These are phyloP conservation scores for Hypocrella siamensis DNA, from an alignment of 2,329 filamentous ascomycete species.

Conservation along the genomic window DNA sequence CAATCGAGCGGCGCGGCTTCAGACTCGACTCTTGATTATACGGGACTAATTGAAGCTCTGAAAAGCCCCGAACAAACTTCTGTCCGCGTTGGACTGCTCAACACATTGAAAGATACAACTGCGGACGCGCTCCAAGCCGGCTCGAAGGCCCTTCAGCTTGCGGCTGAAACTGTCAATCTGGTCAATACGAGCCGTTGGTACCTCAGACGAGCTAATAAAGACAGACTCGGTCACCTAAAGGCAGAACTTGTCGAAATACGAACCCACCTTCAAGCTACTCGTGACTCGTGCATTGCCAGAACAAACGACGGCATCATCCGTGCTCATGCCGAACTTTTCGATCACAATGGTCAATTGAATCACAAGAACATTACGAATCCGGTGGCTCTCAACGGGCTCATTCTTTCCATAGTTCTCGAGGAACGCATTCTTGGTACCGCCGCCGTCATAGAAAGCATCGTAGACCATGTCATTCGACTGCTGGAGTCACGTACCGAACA, in stretches of 20 bases:
- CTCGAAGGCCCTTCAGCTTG: conserved; percentile 10
- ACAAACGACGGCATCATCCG: conserved; percentile 24
- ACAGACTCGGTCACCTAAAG: conserved; percentile 8
- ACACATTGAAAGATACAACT: conserved; percentile 15
- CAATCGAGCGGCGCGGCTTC: conserved; percentile 10
- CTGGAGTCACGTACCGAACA: conserved; percentile 17
- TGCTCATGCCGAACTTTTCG: conserved; percentile 23
- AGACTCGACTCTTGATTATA: conserved; percentile 5
- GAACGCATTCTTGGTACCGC: conserved; percentile 20
- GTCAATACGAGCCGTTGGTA: conserved; percentile 17
- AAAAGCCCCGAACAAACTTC: conserved; percentile 18
- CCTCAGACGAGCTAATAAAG: conserved; percentile 6
- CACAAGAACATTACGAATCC: conserved; percentile 8
- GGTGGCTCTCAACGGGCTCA: conserved; percentile 20
- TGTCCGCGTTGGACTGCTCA: conserved; percentile 15
- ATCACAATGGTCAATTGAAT: conserved; percentile 21
- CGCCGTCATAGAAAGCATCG: conserved; percentile 14
- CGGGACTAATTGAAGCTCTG: conserved; percentile 19
- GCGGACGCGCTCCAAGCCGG: conserved; percentile 10
- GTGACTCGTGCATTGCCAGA: conserved; percentile 11
- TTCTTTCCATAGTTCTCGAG: conserved; percentile 30
- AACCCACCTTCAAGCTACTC: conserved; percentile 11
- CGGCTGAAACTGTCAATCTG: conserved; percentile 9
- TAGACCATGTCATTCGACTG: conserved; percentile 20
- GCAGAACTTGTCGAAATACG: conserved; percentile 8